phyloP scores from a whole-genome alignment of 305 asterid species.

The Fraxinus floribunda region DNA sequence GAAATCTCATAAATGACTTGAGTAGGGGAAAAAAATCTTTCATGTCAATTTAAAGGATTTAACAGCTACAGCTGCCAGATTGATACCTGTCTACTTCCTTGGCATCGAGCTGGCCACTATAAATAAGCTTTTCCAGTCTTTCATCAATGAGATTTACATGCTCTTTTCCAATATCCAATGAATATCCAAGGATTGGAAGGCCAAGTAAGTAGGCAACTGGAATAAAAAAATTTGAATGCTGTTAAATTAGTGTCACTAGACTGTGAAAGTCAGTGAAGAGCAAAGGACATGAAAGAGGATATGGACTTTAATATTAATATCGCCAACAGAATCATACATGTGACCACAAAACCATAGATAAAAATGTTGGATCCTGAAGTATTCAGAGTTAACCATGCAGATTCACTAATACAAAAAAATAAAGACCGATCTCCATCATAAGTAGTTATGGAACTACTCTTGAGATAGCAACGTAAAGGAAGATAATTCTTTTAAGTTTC shows the following conservation, averaged over 20 bases:
- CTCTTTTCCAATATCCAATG: constrained; percentile 92
- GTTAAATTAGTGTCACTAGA: background rate
- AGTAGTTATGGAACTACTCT: background rate
- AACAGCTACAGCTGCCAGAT: constrained; percentile 4
- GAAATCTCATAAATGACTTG: background rate
- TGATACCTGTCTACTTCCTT: constrained; percentile 87
- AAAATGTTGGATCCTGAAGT: background rate
- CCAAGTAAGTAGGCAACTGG: constrained; percentile 86
- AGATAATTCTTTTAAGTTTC: background rate
- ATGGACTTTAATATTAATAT: background rate
- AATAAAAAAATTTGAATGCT: constrained; percentile 5
- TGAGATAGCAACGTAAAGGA: background rate
- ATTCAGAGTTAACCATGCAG: background rate
- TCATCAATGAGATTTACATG: constrained; percentile 81
- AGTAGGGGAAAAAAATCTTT: background rate
- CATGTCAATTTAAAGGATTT: background rate
- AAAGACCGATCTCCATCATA: background rate
- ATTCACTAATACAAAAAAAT: background rate
- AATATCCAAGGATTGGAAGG: constrained; percentile 84
- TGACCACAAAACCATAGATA: background rate
- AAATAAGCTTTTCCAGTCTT: constrained; percentile 79
- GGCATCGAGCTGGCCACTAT: constrained; percentile 91
- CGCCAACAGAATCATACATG: background rate
- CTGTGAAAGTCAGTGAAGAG: background rate
- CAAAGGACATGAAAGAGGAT: background rate